Evolutionary conservation across 169 alveolate species (phyloP), one percentile per base, ranked within the genome.

Genomic region (Ophryocystis elektroscirrha): DNA sequence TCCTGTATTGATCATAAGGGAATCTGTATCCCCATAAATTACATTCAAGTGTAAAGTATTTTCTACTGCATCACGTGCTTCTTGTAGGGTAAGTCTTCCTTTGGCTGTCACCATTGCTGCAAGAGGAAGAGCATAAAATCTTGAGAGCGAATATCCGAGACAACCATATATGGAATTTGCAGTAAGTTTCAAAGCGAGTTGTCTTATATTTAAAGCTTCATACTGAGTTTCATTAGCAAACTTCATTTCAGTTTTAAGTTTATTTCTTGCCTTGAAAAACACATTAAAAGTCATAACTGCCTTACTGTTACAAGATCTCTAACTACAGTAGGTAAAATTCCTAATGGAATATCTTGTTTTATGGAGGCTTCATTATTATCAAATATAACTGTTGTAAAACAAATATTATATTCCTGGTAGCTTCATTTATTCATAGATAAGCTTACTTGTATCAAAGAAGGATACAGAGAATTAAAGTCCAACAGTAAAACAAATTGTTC

Each of bases 1-100:
- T 18, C 82, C 82, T 9, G 97, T 80, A 60, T 81, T 81, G 25
- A 91, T 83, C 96, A 91, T 91, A 48, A 91, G 78, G 18, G 96
- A 85, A 63, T 91, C 97, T 19, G 97, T 91, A 65, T 91, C 98
- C 16, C 98, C 98, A 58, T 91, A 91, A 12, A 91, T 83, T 1
- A 91, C 96, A 19, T 73, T 73, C 46, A 78, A 76, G 25, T 78
- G 69, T 20, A 71, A 68, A 46, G 71, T 78, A 2, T 71, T 73
- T 56, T 79, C 93, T 12, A 89, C 95, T 42, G 81, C 80, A 23
- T 68, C 73, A 39, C 79, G 81, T 0, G 98, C 84, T 27, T 72
- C 70, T 28, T 68, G 74, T 24, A 80, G 59, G 29, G 71, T 51
- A 49, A 43, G 56, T 29, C 82, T 51, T 3, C 91, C 89, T 42